Base-by-base conservation (phyloP, 495 filamentous ascomycete genomes). In the Annulohypoxylon nitens region DNA sequence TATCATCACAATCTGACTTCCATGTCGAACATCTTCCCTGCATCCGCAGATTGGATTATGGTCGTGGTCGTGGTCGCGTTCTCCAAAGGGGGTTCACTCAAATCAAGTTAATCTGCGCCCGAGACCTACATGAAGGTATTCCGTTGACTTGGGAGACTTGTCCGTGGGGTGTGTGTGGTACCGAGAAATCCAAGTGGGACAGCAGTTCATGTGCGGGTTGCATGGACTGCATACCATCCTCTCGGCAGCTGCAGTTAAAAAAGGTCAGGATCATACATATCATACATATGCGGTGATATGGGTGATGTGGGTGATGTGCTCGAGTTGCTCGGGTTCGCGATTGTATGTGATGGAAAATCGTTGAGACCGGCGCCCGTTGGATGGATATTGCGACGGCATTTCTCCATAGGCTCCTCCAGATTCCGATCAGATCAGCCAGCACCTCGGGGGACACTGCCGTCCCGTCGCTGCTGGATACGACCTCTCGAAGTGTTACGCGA, bases 81-180 rank as follows among this genome's bases (percentile, higher is more conserved):
- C 48, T 11, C 57, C 43, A 61, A 53, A 51, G 51, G 18, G 54
- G 34, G 60, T 23, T 34, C 8, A 9, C 18, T 48, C 61, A 26
- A 23, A 41, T 41, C 60, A 20, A 61, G 39, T 43, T 41, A 50
- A 48, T 58, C 53, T 58, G 66, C 57, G 55, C 61, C 71, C 61
- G 71, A 74, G 71, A 74, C 71, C 61, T 74, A 69, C 71, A 74
- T 74, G 66, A 69, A 20, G 61, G 51, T 41, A 62, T 74, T 66
- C 66, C 71, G 71, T 64, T 16, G 33, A 58, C 71, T 69, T 74
- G 65, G 71, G 71, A 65, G 71, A 30, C 30, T n/a, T n/a, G 54
- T 43, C 71, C 71, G 66, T 74, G 71, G 71, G 71, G 71, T 68
- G 48, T 68, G 48, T 66, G 54, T 74, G 62, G 54, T 55, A 53